Evolutionary conservation across 768 basidiomycete genomes (phyloP).

Genomic region (Boletus bicolor): DNA sequence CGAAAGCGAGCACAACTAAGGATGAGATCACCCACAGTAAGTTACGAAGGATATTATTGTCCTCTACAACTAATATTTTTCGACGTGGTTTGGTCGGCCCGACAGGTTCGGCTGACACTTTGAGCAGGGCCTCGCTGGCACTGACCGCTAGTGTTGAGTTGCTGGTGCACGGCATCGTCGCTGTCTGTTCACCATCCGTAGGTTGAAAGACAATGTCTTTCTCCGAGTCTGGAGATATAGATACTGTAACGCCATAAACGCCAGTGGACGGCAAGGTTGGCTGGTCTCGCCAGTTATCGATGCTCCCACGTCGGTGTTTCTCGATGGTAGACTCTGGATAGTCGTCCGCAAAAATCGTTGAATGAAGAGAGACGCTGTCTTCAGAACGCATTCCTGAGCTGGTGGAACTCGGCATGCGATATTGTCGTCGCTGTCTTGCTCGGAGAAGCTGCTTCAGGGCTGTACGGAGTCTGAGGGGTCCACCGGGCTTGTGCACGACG

Average conservation of each 20-base stretch:
- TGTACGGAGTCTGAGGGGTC: conserved; percentile 68
- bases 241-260: conserved; percentile 11
- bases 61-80: conserved; percentile 83
- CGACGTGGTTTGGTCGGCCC: conserved; percentile 43
- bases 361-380: conserved; percentile 27
- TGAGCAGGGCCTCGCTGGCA: conserved; percentile 64
- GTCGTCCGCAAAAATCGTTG: conserved; percentile 29
- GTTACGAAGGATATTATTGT: conserved; percentile 81
- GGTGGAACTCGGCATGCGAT: conserved; percentile 20
- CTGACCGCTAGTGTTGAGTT: conserved; percentile 53
- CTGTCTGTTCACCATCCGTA: conserved; percentile 12
- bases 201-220: conserved; percentile 28
- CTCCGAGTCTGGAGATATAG: conserved; percentile 25
- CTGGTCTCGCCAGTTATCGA: conserved; percentile 27
- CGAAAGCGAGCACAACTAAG: conserved; percentile 1
- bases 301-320: conserved; percentile 34
- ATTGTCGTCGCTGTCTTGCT: conserved; percentile 30
- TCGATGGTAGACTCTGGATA: conserved; percentile 11
- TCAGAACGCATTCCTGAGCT: conserved; percentile 21
- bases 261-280: conserved; percentile 5
- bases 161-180: conserved; percentile 11
- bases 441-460: conserved; percentile 51
- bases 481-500: conserved; percentile 86
- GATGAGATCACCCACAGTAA: conserved; percentile 58
- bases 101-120: conserved; percentile 56